phyloP scores from a whole-genome alignment of 2,329 filamentous ascomycete species.

The Arthrobotrys iridis region DNA sequence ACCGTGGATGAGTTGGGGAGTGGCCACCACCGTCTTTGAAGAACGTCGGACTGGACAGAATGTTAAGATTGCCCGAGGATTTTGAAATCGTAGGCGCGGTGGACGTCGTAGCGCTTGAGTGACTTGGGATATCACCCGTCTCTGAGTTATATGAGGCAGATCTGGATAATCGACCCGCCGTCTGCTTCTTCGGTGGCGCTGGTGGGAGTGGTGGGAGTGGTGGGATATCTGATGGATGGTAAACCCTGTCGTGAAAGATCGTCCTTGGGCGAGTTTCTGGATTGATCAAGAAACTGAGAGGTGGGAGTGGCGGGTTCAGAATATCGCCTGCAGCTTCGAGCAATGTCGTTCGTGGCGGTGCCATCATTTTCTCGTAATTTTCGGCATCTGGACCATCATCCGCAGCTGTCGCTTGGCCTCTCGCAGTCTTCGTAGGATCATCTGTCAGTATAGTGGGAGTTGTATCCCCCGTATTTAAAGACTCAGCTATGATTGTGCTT shows the following conservation, averaged over 20 bases:
- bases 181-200: slow-evolving; percentile 14
- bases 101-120: not conserved
- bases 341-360: slow-evolving; percentile 88
- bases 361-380: slow-evolving; percentile 62
- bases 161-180: slow-evolving; percentile 24
- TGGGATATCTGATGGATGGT: slow-evolving; percentile 92
- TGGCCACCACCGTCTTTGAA: not conserved
- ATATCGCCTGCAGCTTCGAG: slow-evolving; percentile 95
- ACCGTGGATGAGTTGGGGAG: slow-evolving; percentile 43
- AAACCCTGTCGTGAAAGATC: slow-evolving; percentile 96
- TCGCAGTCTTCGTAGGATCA: slow-evolving; percentile 22
- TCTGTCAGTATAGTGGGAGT: slow-evolving; percentile 24
- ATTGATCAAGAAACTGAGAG: slow-evolving; percentile 82
- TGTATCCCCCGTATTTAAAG: slow-evolving; percentile 14
- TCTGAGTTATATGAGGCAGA: slow-evolving; percentile 37
- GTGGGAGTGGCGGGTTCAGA: slow-evolving; percentile 86
- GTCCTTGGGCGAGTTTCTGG: slow-evolving; percentile 82
- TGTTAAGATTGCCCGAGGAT: not conserved
- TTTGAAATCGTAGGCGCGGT: slow-evolving; percentile 1
- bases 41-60: not conserved
- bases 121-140: slow-evolving; percentile 27
- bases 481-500: slow-evolving; percentile 15
- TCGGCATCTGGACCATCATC: slow-evolving; percentile 39
- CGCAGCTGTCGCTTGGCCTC: slow-evolving; percentile 39
- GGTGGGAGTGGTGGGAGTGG: slow-evolving; percentile 71